Evolutionary conservation across 495 filamentous ascomycete species (phyloP).

Genomic region (Neurospora sp.): DNA sequence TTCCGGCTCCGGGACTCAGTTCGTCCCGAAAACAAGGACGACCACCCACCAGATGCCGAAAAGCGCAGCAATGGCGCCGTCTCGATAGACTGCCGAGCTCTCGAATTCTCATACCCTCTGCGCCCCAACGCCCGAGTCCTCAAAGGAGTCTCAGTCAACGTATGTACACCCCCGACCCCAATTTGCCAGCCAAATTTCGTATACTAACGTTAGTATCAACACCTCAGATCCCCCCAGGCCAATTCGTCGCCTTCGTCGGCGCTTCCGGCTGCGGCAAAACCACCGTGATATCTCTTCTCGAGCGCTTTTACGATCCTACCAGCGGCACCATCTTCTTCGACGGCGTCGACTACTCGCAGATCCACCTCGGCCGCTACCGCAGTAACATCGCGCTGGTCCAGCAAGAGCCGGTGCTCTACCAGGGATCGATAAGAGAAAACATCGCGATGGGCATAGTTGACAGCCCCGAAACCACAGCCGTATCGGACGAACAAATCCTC

Average conservation of each 20-base stretch:
- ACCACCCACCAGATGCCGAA: slow-evolving; percentile 1
- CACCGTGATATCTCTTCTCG: slow-evolving; percentile 48
- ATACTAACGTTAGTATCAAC: neutral
- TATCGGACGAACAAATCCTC: slow-evolving; percentile 37
- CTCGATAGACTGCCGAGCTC: slow-evolving; percentile 37
- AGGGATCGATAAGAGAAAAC: slow-evolving; percentile 49
- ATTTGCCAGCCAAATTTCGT: neutral
- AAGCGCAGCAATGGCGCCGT: slow-evolving; percentile 26
- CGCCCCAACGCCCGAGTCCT: slow-evolving; percentile 43
- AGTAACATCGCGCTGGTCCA: slow-evolving; percentile 41
- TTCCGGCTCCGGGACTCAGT: slow-evolving; percentile 21
- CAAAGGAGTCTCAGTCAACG: slow-evolving; percentile 45
- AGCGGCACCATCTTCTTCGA: slow-evolving; percentile 44
- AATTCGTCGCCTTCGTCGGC: slow-evolving; percentile 56
- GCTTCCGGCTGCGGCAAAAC: slow-evolving; percentile 29
- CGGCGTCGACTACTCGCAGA: slow-evolving; percentile 26
- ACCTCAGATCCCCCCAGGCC: slow-evolving; percentile 31
- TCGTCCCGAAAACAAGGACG: slow-evolving; percentile 9
- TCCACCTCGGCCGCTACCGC: slow-evolving; percentile 35
- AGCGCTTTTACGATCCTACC: slow-evolving; percentile 49
- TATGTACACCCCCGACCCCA: neutral
- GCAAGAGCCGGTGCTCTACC: slow-evolving; percentile 44
- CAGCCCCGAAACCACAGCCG: slow-evolving; percentile 1
- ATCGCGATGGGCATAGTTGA: slow-evolving; percentile 38
- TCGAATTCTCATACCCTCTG: slow-evolving; percentile 46